Evolutionary conservation across 2,329 filamentous ascomycete species (phyloP).

Genomic region (Leptographium wingfieldii): DNA sequence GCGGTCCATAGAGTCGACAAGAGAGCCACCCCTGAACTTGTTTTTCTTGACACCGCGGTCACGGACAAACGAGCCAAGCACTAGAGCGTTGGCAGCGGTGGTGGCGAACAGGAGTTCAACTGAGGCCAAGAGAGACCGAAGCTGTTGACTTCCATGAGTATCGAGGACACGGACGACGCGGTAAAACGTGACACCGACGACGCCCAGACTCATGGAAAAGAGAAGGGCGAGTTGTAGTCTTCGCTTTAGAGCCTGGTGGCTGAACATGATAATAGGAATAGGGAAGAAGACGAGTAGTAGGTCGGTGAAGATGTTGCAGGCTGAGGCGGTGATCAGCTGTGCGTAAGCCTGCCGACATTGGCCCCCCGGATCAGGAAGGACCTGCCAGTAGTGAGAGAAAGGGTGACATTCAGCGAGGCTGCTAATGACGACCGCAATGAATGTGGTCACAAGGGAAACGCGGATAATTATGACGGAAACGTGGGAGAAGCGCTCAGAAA

Average conservation of each 20-base stretch:
- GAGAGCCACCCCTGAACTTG: slow-evolving; percentile 59
- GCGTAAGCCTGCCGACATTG: slow-evolving; percentile 77
- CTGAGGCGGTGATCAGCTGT: slow-evolving; percentile 82
- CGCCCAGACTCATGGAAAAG: slow-evolving; percentile 71
- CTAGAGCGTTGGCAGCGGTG: slow-evolving; percentile 73
- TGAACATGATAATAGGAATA: slow-evolving; percentile 73
- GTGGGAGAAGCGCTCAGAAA: slow-evolving; percentile 70
- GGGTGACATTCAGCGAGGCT: slow-evolving; percentile 75
- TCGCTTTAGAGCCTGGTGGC: slow-evolving; percentile 61
- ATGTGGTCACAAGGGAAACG: slow-evolving; percentile 64
- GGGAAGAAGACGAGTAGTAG: slow-evolving; percentile 78
- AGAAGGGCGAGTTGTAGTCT: slow-evolving; percentile 69
- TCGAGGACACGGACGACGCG: slow-evolving; percentile 68
- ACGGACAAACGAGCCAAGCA: slow-evolving; percentile 83
- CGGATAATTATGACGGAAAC: slow-evolving; percentile 59
- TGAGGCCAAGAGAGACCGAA: slow-evolving; percentile 78
- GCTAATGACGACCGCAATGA: slow-evolving; percentile 67
- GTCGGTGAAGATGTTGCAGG: slow-evolving; percentile 79
- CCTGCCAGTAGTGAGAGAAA: slow-evolving; percentile 64
- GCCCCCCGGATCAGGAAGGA: slow-evolving; percentile 72
- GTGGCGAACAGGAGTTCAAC: slow-evolving; percentile 84
- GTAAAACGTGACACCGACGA: slow-evolving; percentile 69
- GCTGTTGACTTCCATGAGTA: slow-evolving; percentile 63
- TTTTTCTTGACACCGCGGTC: slow-evolving; percentile 83
- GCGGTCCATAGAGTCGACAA: slow-evolving; percentile 50